These are phyloP conservation scores for Penicillium sp. DNA, from an alignment of 2,329 filamentous ascomycete species.

Conservation along the genomic window DNA sequence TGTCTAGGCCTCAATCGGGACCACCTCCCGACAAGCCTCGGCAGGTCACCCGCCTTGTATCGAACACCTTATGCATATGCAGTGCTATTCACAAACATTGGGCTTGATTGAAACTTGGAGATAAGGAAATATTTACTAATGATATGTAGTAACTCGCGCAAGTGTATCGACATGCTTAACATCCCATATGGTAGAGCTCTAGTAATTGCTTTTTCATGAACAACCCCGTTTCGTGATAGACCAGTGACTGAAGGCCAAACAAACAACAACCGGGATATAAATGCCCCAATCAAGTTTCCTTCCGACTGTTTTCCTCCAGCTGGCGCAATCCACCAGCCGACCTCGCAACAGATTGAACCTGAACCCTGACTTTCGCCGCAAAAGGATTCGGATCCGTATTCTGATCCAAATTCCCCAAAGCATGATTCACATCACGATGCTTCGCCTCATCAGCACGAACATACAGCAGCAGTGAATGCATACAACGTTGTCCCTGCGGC, in stretches of 20 bases:
- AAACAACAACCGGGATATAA: neutral
- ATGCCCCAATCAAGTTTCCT: neutral
- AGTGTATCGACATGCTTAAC: neutral
- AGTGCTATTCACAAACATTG: neutral
- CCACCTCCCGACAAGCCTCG: neutral
- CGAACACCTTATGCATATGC: neutral
- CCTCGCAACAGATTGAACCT: constrained; percentile 6
- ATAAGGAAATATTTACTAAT: neutral
- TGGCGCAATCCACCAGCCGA: neutral
- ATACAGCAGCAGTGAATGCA: constrained; percentile 81
- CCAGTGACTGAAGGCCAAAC: neutral
- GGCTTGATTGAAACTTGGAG: neutral
- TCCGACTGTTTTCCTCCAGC: neutral
- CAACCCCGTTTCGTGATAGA: neutral
- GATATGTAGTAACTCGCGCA: neutral
- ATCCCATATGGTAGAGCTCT: neutral
- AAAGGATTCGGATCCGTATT: constrained; percentile 82
- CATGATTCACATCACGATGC: constrained; percentile 90
- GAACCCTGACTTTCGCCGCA: neutral
- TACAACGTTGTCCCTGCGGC: constrained; percentile 74
- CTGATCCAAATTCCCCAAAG: constrained; percentile 78
- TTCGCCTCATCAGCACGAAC: constrained; percentile 80
- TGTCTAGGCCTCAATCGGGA: neutral
- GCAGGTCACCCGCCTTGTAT: neutral
- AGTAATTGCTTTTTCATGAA: neutral